phyloP scores from a whole-genome alignment of 345 rosid species.

The Aquilaria sinensis region DNA sequence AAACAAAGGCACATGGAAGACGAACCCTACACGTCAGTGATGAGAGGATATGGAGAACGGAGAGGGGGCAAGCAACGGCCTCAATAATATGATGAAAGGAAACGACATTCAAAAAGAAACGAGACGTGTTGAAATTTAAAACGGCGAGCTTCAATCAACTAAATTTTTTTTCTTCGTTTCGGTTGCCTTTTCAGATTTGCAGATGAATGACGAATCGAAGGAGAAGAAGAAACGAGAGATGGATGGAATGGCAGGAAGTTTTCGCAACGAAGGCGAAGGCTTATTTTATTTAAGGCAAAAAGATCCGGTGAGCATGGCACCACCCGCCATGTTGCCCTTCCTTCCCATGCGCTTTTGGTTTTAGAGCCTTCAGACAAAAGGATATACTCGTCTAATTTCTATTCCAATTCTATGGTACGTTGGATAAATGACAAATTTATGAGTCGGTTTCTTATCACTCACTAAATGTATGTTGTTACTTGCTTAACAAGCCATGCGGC shows the following conservation, averaged over 20 bases:
- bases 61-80: slow-evolving; percentile 15
- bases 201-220: slow-evolving; percentile 8
- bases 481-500: too few species aligned
- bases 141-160: too few species aligned
- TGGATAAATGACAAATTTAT: too few species aligned
- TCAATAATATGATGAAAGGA: slow-evolving; percentile 7
- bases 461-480: too few species aligned
- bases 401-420: too few species aligned
- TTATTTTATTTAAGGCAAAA: slow-evolving; percentile 27
- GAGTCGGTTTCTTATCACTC: too few species aligned
- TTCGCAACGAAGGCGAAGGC: slow-evolving; percentile 5
- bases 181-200: slow-evolving; percentile 19
- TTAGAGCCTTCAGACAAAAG: too few species aligned
- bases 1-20: slow-evolving; percentile 14
- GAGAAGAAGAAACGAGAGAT: slow-evolving; percentile 4
- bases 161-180: slow-evolving; percentile 13
- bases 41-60: slow-evolving; percentile 3
- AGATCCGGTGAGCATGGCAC: slow-evolving; percentile 41
- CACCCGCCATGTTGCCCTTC: slow-evolving; percentile 27
- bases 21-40: slow-evolving; percentile 11
- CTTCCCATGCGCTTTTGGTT: neutral
- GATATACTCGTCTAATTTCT: too few species aligned
- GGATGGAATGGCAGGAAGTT: neutral
- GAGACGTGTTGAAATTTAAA: slow-evolving; percentile 13
- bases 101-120: slow-evolving; percentile 7